Base-by-base conservation (phyloP, 1,284 basidiomycete species). In the Leccinum griseonigrum region DNA sequence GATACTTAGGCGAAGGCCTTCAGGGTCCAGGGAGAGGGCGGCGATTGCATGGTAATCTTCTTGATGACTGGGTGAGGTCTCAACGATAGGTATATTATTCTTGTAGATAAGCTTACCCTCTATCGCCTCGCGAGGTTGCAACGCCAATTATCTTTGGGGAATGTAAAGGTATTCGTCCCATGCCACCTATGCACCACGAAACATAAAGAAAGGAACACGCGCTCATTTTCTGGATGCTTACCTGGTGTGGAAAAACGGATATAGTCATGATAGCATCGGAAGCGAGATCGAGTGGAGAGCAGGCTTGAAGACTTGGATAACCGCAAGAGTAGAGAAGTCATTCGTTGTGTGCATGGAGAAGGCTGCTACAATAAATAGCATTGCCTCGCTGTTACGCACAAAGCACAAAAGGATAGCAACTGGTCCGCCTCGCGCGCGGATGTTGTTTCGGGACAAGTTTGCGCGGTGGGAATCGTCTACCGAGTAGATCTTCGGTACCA, bases 21-120 rank as follows among this genome's bases (percentile, higher is more conserved):
- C 82, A 11, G 88, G 86, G 62, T 90, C 82, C 22, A 96, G 72
- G 18, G 88, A 85, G 31, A 97, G 79, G 0, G 91, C 85, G 13
- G 87, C 84, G 67, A 91, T 90, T 8, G 87, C 79, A 67, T 91
- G 85, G 64, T 91, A 90, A 73, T 97, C 94, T 76, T 96, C 94
- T 74, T 95, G 94, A 66, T 94, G 82, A 64, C 85, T 86, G 55
- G 4, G 60, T 53, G 61, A 60, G 61, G 63, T 60, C 50, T 73
- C 53, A 68, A 56, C 51, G 32, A 52, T 9, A 53, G 55, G n/a
- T 46, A 56, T 31, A 29, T 46, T 38, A 29, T 43, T 36, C 31
- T 56, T 26, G n/a, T 7, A 28, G 46, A 58, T 43, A 13, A 56
- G 68, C 79, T 48, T 72, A 90, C 91, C 81, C 81, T 76, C 92